Base-by-base conservation (phyloP, 805 yeast genomes). In the Candida ovalis region DNA sequence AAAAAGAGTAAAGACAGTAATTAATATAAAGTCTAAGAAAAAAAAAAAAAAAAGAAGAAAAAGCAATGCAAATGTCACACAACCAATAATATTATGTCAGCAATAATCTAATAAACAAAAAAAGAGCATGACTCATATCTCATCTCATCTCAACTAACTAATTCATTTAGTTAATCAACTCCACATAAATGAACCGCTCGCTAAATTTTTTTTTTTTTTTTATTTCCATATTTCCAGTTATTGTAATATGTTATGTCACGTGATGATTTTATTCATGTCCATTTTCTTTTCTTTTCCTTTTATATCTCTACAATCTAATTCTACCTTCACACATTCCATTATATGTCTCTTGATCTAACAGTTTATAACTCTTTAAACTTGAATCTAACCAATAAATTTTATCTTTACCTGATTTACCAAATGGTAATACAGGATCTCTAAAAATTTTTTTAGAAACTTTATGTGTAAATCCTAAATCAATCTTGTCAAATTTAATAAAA, bases 391-490 rank as follows among this genome's bases (percentile, higher is more conserved):
- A 89, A 68, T 79, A 91, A 35, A 90, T 77, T 18, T 69, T 60
- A 44, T 87, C 92, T 23, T 68, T 65, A 4, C 82, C 83, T 39
- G 68, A 62, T 25, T 70, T 75, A 44, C 95, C 95, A 62, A 76
- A 75, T 48, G 97, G 88, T 44, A 86, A 66, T 8, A 72, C 72
- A 50, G 86, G 90, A 55, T 83, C 78, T 64, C 85, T 81, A 62
- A 80, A 86, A 28, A 69, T 67, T 58, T 80, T 82, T 66, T 86
- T 87, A 12, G 85, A 78, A 13, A 91, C 80, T 71, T 91, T 91
- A 68, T 88, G 91, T 63, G 87, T 92, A 54, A 88, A 92, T 2
- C 88, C 81, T 42, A 81, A 78, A 56, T 78, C 77, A 51, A 90
- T 83, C 30, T 70, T 63, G 37, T 80, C 84, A 60, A 89, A 77